Evolutionary conservation across 495 filamentous ascomycete genomes (phyloP).

Genomic region (Penicillium canariense): DNA sequence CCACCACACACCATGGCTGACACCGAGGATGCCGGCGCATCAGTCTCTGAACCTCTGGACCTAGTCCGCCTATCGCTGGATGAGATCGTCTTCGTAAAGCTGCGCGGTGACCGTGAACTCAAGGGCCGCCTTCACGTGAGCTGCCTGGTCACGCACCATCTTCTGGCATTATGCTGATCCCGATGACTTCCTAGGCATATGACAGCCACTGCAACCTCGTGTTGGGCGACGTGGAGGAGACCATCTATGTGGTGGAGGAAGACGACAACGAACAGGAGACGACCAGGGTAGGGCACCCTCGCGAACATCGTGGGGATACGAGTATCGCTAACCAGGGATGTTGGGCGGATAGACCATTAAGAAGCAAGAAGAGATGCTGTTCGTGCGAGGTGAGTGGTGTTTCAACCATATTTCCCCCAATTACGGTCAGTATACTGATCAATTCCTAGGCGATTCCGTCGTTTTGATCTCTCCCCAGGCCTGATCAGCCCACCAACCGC

Average conservation of each 20-base stretch:
- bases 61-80: slow-evolving; percentile 91
- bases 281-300: slow-evolving; percentile 53
- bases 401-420: background rate
- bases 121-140: slow-evolving; percentile 91
- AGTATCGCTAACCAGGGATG: slow-evolving; percentile 1
- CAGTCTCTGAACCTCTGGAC: slow-evolving; percentile 87
- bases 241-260: slow-evolving; percentile 81
- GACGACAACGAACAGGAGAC: slow-evolving; percentile 83
- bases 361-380: slow-evolving; percentile 99
- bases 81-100: slow-evolving; percentile 95
- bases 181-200: slow-evolving; percentile 68
- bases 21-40: slow-evolving; percentile 59
- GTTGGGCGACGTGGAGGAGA: slow-evolving; percentile 95
- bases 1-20: slow-evolving; percentile 60
- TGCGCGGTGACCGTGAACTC: slow-evolving; percentile 91
- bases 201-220: slow-evolving; percentile 99
- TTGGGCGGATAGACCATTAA: slow-evolving; percentile 67
- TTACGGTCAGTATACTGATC: background rate
- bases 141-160: background rate
- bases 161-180: slow-evolving; percentile 9
- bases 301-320: background rate
- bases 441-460: slow-evolving; percentile 80
- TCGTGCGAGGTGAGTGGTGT: slow-evolving; percentile 76
- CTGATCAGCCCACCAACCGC: slow-evolving; percentile 27
- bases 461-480: slow-evolving; percentile 88